phyloP scores from a whole-genome alignment of 108 stramenopile species.

The Conticribra weissflogii region DNA sequence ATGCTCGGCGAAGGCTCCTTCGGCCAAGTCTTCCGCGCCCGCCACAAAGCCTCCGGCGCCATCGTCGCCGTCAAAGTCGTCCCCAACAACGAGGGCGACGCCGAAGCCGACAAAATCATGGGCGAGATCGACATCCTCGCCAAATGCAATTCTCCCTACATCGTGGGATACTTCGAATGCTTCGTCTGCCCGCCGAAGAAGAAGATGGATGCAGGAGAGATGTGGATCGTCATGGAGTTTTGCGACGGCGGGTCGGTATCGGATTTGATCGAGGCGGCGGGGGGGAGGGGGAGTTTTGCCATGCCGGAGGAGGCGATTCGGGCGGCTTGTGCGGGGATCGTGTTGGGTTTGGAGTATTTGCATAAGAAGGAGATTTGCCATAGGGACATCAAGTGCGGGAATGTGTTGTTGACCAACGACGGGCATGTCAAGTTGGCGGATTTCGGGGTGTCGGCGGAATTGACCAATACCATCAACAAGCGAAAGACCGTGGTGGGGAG shows the following conservation, averaged over 20 bases:
- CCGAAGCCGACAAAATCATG: constrained; percentile 87
- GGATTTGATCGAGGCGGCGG: constrained; percentile 82
- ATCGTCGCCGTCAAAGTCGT: constrained; percentile 93
- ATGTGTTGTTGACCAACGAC: constrained; percentile 87
- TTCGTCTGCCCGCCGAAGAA: constrained; percentile 61
- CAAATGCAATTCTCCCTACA: constrained; percentile 84
- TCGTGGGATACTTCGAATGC: constrained; percentile 91
- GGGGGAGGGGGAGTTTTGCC: constrained; percentile 55
- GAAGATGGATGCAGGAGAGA: constrained; percentile 49
- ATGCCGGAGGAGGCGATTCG: constrained; percentile 81
- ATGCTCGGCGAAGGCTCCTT: constrained; percentile 93
- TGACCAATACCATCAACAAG: constrained; percentile 94
- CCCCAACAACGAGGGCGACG: constrained; percentile 56
- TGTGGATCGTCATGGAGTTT: constrained; percentile 97
- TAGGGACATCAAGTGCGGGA: constrained; percentile 96
- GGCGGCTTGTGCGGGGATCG: constrained; percentile 84
- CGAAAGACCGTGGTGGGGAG: constrained; percentile 97
- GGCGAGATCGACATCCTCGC: constrained; percentile 90
- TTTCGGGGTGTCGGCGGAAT: constrained; percentile 92
- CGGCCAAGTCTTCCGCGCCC: constrained; percentile 89
- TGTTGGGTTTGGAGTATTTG: constrained; percentile 90
- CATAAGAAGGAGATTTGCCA: constrained; percentile 92
- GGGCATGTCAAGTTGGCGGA: constrained; percentile 93
- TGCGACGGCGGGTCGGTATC: constrained; percentile 89
- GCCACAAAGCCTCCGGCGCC: constrained; percentile 74